Conservation (phyloP, 768 basidiomycete species). For the Lentinula boryana region DNA sequence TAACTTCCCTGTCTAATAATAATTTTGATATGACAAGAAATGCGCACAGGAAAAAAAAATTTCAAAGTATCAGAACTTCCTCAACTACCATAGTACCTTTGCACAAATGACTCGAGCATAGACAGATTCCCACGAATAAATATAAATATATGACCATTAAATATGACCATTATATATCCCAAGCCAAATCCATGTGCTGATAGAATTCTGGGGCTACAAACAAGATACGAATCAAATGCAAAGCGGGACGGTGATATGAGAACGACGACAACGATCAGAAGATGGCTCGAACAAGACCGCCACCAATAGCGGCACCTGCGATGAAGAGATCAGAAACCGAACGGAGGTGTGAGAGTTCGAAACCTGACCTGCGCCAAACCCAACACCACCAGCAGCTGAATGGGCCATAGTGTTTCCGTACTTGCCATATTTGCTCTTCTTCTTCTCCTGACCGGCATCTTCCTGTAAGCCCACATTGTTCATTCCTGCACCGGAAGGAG, state of each 20-base stretch:
- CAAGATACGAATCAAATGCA: not conserved
- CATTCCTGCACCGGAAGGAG: slow-evolving; percentile 10
- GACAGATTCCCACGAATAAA: too few relatives aligned
- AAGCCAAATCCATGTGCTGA: too few relatives aligned
- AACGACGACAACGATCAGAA: not conserved
- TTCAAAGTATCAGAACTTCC: too few relatives aligned
- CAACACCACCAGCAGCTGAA: slow-evolving; percentile 41
- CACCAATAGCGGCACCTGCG: slow-evolving; percentile 5
- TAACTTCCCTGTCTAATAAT: too few relatives aligned
- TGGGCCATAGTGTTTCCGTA: slow-evolving; percentile 37
- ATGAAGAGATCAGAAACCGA: not conserved
- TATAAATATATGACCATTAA: too few relatives aligned
- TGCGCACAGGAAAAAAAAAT: too few relatives aligned
- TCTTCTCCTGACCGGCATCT: slow-evolving; percentile 21
- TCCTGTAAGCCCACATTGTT: slow-evolving; percentile 19
- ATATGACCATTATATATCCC: too few relatives aligned
- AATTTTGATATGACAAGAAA: too few relatives aligned
- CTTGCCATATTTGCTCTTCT: slow-evolving; percentile 39
- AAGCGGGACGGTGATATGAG: not conserved
- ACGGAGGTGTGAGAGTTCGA: not conserved
- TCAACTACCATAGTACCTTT: too few relatives aligned
- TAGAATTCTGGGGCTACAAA: too few relatives aligned
- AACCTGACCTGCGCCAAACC: slow-evolving; percentile 14
- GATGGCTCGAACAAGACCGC: slow-evolving; percentile 2
- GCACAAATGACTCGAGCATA: too few relatives aligned